Percentiles rank a stretch among this genome's conserved stretches.
phyloP scores from a whole-genome alignment of 768 basidiomycete species.

The Lactarius indigo region DNA sequence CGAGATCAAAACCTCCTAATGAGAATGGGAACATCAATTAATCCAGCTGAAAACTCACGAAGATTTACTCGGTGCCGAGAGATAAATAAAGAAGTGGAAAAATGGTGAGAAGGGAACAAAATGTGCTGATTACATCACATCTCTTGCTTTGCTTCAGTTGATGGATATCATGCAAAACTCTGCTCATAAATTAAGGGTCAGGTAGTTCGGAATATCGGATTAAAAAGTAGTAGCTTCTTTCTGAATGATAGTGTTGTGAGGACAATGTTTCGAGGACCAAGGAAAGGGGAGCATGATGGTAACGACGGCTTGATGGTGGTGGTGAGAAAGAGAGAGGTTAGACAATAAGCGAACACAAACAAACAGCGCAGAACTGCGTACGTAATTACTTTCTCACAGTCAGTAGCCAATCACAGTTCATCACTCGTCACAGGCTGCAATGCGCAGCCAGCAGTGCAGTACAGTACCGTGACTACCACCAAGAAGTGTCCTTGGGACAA shows the following conservation, averaged over 20 bases:
- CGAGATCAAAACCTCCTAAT: background rate
- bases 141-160: background rate
- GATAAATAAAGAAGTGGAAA: background rate
- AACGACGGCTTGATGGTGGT: background rate
- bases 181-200: background rate
- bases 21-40: too few relatives aligned
- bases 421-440: background rate
- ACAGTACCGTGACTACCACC: background rate
- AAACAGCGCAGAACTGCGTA: background rate
- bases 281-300: too few relatives aligned
- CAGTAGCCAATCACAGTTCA: background rate
- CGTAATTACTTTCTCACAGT: constrained; percentile 12
- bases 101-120: background rate
- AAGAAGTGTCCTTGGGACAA: background rate
- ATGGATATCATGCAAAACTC: background rate
- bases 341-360: background rate
- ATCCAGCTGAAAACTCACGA: background rate
- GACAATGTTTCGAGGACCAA: background rate
- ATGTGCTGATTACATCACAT: background rate
- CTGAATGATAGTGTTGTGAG: background rate
- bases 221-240: background rate
- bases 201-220: background rate
- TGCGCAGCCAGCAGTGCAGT: background rate
- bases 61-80: background rate
- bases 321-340: constrained; percentile 1